phyloP scores from a whole-genome alignment of 2,329 filamentous ascomycete genomes.

The Chalaropsis thielavioides region DNA sequence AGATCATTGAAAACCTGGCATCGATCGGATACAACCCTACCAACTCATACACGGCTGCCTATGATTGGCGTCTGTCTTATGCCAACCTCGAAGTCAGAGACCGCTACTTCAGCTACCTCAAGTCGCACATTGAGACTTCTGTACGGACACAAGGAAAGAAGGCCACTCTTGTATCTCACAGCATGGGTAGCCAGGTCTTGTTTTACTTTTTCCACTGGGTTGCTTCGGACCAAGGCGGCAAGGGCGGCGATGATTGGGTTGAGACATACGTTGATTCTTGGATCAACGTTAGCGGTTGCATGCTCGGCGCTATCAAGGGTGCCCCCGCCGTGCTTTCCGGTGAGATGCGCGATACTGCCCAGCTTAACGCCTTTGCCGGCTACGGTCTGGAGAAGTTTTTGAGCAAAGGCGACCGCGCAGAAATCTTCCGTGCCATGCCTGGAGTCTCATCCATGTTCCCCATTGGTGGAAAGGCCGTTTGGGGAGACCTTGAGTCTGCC shows the following conservation, averaged over 20 bases:
- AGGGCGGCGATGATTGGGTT: slow-evolving; percentile 77
- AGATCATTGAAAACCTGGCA: slow-evolving; percentile 92
- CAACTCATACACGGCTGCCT: slow-evolving; percentile 52
- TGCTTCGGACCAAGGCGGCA: slow-evolving; percentile 60
- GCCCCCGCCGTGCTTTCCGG: slow-evolving; percentile 82
- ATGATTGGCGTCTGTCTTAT: slow-evolving; percentile 92
- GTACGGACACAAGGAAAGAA: slow-evolving; percentile 62
- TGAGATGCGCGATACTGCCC: slow-evolving; percentile 96
- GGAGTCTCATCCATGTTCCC: slow-evolving; percentile 94
- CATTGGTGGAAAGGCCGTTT: slow-evolving; percentile 84
- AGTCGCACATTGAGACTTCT: slow-evolving; percentile 77
- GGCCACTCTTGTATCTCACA: slow-evolving; percentile 77
- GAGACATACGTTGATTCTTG: slow-evolving; percentile 80
- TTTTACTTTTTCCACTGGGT: slow-evolving; percentile 77
- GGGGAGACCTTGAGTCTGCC: slow-evolving; percentile 77
- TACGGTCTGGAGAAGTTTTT: slow-evolving; percentile 95
- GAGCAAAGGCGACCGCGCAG: slow-evolving; percentile 74
- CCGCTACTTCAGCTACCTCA: slow-evolving; percentile 84
- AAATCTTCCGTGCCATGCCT: slow-evolving; percentile 93
- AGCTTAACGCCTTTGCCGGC: slow-evolving; percentile 89
- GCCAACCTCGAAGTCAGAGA: slow-evolving; percentile 78
- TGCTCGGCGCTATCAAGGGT: slow-evolving; percentile 88
- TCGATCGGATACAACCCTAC: slow-evolving; percentile 90
- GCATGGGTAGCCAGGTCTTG: slow-evolving; percentile 92
- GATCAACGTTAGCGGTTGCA: slow-evolving; percentile 97